Percentiles rank a stretch among this genome's conserved stretches.
Evolutionary conservation across 495 filamentous ascomycete genomes (phyloP).

Genomic region (Pseudevernia furfuracea): DNA sequence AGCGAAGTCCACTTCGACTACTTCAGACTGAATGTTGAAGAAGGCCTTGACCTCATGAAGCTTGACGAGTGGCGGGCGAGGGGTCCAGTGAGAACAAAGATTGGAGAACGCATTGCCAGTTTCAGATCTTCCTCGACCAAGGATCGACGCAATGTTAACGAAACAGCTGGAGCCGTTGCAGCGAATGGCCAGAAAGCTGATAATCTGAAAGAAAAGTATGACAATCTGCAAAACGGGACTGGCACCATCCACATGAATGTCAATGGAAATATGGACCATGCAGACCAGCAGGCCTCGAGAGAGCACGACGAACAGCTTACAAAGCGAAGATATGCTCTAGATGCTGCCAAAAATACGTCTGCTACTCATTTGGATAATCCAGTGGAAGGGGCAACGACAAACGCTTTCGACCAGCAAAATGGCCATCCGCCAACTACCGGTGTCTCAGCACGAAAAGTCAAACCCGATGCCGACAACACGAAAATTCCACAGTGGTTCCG

Average conservation of each 20-base stretch:
- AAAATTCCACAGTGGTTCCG: slow-evolving; percentile 14
- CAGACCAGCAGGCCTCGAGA: not conserved
- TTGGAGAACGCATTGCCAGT: slow-evolving; percentile 14
- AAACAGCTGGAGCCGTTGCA: not conserved
- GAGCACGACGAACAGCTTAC: not conserved
- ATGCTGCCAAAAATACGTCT: not conserved
- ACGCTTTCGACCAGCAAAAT: not conserved
- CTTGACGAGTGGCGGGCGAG: slow-evolving; percentile 33
- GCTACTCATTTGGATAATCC: not conserved
- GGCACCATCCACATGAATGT: not conserved
- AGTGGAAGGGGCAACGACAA: not conserved
- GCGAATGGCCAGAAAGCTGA: not conserved
- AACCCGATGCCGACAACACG: not conserved
- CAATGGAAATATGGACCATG: not conserved
- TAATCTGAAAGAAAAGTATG: not conserved
- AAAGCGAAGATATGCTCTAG: not conserved
- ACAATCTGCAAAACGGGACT: not conserved
- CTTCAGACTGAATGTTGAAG: slow-evolving; percentile 42
- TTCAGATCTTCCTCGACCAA: not conserved
- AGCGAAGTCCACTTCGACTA: slow-evolving; percentile 25
- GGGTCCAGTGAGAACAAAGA: slow-evolving; percentile 1
- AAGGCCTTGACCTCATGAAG: slow-evolving; percentile 37
- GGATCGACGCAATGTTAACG: not conserved
- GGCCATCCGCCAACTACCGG: not conserved
- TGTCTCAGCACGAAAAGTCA: not conserved